Evolutionary conservation across 2,329 filamentous ascomycete genomes (phyloP), one percentile per base, ranked within the genome.

Genomic region (Sclerotinia spermophila): DNA sequence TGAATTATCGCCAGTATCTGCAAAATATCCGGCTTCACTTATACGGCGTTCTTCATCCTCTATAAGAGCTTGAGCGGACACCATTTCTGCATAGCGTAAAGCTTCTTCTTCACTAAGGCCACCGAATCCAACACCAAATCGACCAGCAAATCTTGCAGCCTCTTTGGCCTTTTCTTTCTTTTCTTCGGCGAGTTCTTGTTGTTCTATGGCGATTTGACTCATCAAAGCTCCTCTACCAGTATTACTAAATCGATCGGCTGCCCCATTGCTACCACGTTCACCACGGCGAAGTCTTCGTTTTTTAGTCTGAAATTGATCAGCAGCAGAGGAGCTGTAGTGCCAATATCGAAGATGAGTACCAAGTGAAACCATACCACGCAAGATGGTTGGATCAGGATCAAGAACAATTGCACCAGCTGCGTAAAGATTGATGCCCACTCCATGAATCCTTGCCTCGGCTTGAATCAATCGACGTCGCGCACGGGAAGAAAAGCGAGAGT

Each of bases 261-360:
- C 82, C 17, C 83, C 81, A 75, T 91, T 91, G 76, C 84, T 88
- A 33, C 88, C 86, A 48, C 89, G 85, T 73, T 89, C 78, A 30
- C 73, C 72, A 71, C 93, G 90, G 51, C 93, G 90, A 21, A 90
- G 82, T 13, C 89, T 90, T n/a, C 94, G 91, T 81, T 96, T 97
- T 73, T 87, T 92, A 70, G 89, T 89, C 66, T 90, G 87, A 72
- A 90, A 88, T 72, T 93, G 89, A 76, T 91, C 90, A 0, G 90
- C 90, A 15, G 86, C 86, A 35, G 86, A 86, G n/a, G 94, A 95
- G 79, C 92, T 96, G 79, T 96, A 98, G 5, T 92, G 90, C 96
- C 96, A 99, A 80, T 94, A 98, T 19, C 93, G 91, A 27, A 99
- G 82, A 77, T 95, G 92, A 0, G 92, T 92, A 17, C 96, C 96